Base-by-base conservation (phyloP, 2,329 filamentous ascomycete species). In the Tolypocladium tundrense region DNA sequence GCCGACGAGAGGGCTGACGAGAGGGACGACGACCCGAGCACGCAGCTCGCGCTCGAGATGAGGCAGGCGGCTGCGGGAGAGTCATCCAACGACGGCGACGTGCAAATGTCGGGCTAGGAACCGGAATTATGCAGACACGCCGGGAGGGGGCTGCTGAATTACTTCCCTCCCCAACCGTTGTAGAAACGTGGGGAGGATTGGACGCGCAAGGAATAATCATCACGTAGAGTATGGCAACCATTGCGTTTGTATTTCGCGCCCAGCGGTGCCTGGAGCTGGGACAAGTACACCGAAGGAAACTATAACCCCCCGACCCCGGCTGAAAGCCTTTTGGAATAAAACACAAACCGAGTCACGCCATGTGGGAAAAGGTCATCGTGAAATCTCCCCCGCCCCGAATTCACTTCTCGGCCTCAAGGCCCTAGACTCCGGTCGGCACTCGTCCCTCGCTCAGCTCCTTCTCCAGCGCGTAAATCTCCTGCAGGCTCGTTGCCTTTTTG, bases 371-470 rank as follows among this genome's bases (percentile, higher is more conserved):
- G 53, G 56, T 57, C 53, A 37, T 57, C 51, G 39, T 42, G 39
- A 27, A 27, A 41, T 41, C 24, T 33, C 51, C 57, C 53, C 57
- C 50, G 42, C 39, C 16, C 41, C 21, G n/a, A 14, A 40, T 55
- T 68, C 72, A 87, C 67, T 86, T 82, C 72, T 87, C 83, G 84
- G 87, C 87, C 16, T 72, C 74, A 52, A 77, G 78, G 41, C 74
- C 68, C 41, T 82, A 77, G 39, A 86, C 81, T 35, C 86, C 88
- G 40, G 82, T 79, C 2, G 93, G 93, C 72, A 97, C 80, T 68
- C 89, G 80, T 1, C 94, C 94, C 72, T 97, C 93, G 61, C 90
- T 89, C 63, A 97, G 75, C 73, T 94, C 90, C 77, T 93, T 96
- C 78, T 99, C 94, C 69, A 99, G 72, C 64, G 85, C 82, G 58